Evolutionary conservation across 352 stramenopile species (phyloP), one percentile per base, ranked within the genome.

Genomic region (Phytophthora citricola): DNA sequence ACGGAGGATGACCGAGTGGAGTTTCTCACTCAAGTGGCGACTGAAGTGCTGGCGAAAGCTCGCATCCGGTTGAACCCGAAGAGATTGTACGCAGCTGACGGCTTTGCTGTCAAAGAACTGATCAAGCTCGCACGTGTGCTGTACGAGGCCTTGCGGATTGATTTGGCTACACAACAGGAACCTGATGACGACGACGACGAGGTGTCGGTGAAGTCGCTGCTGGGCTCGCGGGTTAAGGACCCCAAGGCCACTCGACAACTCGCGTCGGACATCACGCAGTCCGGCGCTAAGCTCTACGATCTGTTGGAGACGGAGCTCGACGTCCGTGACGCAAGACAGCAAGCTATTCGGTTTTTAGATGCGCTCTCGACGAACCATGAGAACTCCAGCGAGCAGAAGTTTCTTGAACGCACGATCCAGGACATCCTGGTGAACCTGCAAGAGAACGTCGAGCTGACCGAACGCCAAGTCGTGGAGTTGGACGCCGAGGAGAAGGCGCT

Each of bases 71-170:
- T 99, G 17, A 98, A 98, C 69, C 83, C 93, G 3, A 98, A 98
- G 81, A 94, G 95, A 32, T 71, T 99, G n/a, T 99, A 99, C 75
- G 83, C 92, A 5, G 94, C 96, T n/a, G 95, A 99, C 68, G 94
- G 92, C 5, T 92, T 91, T 50, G 91, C 91, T 10, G 93, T 98
- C 15, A 97, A 97, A 55, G 96, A 99, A 70, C 75, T 99, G 15
- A 77, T 98, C 51, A 99, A 98, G 56, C 61, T 99, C n/a, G 92
- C 96, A 20, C 89, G 81, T 11, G 76, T 98, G 63, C 77, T 99
- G 20, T 98, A 98, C 66, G 75, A 96, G 53, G 93, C 95, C 31
- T 93, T 87, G 8, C 75, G 81, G 5, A 90, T 92, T 52, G 84
- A 92, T 31, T 68, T 83, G 31, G 71, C 73, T 10, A 65, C 75